Evolutionary conservation across 2,329 filamentous ascomycete species (phyloP).

Genomic region (Diaporthe ilicicola): DNA sequence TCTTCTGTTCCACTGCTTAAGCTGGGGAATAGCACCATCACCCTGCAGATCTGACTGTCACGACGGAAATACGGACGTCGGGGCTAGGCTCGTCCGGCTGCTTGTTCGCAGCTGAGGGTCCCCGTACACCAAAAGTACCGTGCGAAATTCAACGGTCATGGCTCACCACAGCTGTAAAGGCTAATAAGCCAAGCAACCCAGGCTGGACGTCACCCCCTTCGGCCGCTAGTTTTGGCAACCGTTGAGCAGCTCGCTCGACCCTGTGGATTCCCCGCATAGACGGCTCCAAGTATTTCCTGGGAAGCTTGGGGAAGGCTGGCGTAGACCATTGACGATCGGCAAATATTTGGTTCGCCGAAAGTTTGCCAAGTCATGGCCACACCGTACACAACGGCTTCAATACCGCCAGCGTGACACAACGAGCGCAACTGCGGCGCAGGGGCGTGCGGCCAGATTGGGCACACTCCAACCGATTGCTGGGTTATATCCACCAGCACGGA

Average conservation of each 20-base stretch:
- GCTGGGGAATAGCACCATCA: background rate
- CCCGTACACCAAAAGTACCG: slow-evolving; percentile 13
- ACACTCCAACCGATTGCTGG: background rate
- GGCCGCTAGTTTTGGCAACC: slow-evolving; percentile 26
- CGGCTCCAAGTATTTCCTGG: slow-evolving; percentile 29
- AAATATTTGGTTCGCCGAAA: slow-evolving; percentile 31
- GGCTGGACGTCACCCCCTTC: background rate
- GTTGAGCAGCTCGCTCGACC: background rate
- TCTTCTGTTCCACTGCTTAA: slow-evolving; percentile 2
- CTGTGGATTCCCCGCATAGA: slow-evolving; percentile 27
- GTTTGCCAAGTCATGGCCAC: background rate
- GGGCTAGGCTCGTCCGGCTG: background rate
- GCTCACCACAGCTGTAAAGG: slow-evolving; percentile 6
- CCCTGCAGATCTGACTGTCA: background rate
- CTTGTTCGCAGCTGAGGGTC: background rate
- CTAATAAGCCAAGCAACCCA: background rate
- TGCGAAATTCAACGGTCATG: slow-evolving; percentile 8
- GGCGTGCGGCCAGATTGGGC: background rate
- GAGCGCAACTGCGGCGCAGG: background rate
- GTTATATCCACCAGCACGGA: background rate
- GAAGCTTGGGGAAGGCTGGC: background rate
- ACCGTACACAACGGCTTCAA: slow-evolving; percentile 10
- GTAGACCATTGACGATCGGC: slow-evolving; percentile 18
- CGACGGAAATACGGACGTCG: slow-evolving; percentile 19
- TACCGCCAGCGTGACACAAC: slow-evolving; percentile 8